Percentiles rank a stretch among this genome's conserved stretches.
Conservation (phyloP, 2,329 filamentous ascomycete genomes). For the Pseudogymnoascus sp. region DNA sequence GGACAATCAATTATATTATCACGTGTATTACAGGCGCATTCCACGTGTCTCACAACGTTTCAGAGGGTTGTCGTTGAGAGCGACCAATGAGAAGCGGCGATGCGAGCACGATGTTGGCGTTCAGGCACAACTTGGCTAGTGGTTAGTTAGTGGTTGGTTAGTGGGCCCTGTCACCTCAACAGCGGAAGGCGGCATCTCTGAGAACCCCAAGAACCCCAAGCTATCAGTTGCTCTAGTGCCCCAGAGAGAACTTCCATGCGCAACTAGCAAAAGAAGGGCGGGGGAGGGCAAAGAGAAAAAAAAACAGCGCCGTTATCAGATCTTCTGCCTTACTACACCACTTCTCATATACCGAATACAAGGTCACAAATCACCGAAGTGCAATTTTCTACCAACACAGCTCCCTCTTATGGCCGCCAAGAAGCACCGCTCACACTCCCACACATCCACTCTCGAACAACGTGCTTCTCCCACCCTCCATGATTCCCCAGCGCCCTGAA, state of each 20-base stretch:
- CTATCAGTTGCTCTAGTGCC: background rate
- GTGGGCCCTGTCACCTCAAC: background rate
- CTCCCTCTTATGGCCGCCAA: conserved; percentile 3
- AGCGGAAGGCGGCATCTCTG: background rate
- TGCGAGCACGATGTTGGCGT: background rate
- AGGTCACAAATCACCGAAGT: background rate
- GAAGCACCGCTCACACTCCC: background rate
- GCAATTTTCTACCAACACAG: background rate
- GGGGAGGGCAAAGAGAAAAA: too few relatives aligned
- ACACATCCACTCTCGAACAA: background rate
- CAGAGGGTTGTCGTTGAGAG: background rate
- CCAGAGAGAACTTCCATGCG: background rate
- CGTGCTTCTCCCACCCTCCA: background rate
- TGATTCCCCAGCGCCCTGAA: conserved; percentile 3
- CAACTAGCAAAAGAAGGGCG: background rate
- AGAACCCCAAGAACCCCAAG: background rate
- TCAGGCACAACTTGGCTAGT: background rate
- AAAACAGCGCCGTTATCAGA: background rate
- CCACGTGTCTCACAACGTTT: background rate
- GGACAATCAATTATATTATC: background rate
- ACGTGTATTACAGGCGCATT: background rate
- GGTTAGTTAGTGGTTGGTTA: background rate
- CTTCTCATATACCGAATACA: background rate
- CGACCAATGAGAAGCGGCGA: background rate
- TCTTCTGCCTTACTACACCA: background rate